Conservation (phyloP, 2,329 filamentous ascomycete species). For the Berkeleyomyces basicola region DNA sequence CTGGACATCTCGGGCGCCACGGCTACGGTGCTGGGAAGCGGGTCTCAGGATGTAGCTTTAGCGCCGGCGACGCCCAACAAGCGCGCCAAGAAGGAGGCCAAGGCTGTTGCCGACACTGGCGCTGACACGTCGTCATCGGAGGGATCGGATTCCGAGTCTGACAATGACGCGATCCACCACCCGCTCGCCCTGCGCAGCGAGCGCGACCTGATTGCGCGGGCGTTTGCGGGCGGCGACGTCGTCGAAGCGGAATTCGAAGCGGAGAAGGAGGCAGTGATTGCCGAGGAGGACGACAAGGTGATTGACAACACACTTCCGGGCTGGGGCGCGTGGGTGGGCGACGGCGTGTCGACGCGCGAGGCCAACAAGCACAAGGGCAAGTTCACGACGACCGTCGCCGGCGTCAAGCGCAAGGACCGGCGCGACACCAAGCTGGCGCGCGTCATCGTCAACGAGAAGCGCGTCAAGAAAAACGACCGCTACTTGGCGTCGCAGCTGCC, state of each 20-base stretch:
- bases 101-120: background rate
- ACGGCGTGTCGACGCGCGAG: conserved; percentile 57
- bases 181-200: conserved; percentile 39
- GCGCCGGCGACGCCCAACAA: background rate
- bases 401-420: conserved; percentile 58
- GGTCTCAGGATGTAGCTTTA: background rate
- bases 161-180: conserved; percentile 22
- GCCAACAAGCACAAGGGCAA: conserved; percentile 45
- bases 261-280: conserved; percentile 57
- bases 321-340: conserved; percentile 85
- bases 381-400: conserved; percentile 50
- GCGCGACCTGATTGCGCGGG: conserved; percentile 56
- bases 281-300: conserved; percentile 68
- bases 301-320: conserved; percentile 76
- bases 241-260: conserved; percentile 63
- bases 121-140: conserved; percentile 10
- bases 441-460: conserved; percentile 88
- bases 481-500: conserved; percentile 75
- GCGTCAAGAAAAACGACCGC: conserved; percentile 75
- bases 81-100: background rate
- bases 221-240: conserved; percentile 79
- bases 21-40: conserved; percentile 6
- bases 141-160: conserved; percentile 12
- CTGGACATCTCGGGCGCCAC: conserved; percentile 9
- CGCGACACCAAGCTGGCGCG: conserved; percentile 67